Evolutionary conservation across 805 yeast genomes (phyloP).

Genomic region (Kazachstania psychrophila): DNA sequence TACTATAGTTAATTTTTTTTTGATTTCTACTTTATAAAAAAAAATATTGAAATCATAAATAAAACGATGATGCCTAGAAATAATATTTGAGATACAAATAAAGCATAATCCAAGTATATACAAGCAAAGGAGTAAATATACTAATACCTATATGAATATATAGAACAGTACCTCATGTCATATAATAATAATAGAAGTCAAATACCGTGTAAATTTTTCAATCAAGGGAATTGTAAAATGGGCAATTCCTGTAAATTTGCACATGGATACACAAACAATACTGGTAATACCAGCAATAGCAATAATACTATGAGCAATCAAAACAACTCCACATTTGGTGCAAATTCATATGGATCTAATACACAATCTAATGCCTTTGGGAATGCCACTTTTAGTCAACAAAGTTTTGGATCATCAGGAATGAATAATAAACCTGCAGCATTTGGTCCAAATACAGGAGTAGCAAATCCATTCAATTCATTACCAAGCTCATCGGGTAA

Average conservation of each 20-base stretch:
- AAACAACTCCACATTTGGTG: constrained; percentile 1
- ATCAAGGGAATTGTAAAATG: constrained; percentile 35
- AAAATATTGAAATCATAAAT: not conserved
- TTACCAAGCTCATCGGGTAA: not conserved
- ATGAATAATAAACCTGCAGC: too few species aligned
- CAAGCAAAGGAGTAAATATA: too few species aligned
- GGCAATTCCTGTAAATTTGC: constrained; percentile 38
- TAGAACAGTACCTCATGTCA: too few species aligned
- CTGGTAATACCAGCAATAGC: constrained; percentile 7
- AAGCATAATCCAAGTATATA: too few species aligned
- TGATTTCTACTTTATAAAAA: not conserved
- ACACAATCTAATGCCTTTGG: constrained; percentile 9
- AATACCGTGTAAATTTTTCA: constrained; percentile 37
- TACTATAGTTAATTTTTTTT: not conserved
- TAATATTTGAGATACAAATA: too few species aligned
- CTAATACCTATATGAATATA: too few species aligned
- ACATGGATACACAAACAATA: constrained; percentile 32
- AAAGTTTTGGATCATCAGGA: constrained; percentile 1
- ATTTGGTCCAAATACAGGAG: too few species aligned
- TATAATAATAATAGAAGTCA: constrained; percentile 11
- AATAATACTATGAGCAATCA: constrained; percentile 6
- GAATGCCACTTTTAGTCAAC: constrained; percentile 3
- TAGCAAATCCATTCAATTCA: too few species aligned
- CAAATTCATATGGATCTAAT: constrained; percentile 3
- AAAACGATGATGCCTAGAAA: not conserved